Evolutionary conservation across 2,329 filamentous ascomycete genomes (phyloP), one percentile per base, ranked within the genome.

Genomic region (Ascosphaera apis): DNA sequence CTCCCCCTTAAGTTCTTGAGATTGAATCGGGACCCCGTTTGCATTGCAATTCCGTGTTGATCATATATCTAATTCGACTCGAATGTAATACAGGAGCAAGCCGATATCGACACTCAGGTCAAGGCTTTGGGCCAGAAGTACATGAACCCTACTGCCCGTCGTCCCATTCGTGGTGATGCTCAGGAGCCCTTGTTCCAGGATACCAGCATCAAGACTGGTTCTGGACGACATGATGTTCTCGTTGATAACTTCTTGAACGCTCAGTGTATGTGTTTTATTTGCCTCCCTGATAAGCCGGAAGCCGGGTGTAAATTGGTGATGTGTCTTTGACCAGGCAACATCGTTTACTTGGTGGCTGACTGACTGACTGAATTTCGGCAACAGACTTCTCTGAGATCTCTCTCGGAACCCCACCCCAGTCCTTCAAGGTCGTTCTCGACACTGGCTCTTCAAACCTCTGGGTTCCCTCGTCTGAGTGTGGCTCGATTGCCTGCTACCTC

Each of bases 391-490:
- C 86, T 47, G 83, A 93, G 59, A 93, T 98, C 56, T 69, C 72
- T 47, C 72, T 98, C 55, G 88, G 88, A 44, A 86, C 76, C 34
- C 88, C 88, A 45, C 76, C 88, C 23, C 88, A 98, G 65, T 68
- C 63, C 47, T 98, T 98, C 74, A 98, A 98, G 71, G 91, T 98
- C 46, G 78, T 98, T 44, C 76, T 98, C 44, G 88, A 98, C 58
- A 98, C 88, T 18, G 88, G 88, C 50, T 93, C 83, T 68, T 95
- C 88, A 56, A 98, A 98, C 67, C 71, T 98, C 43, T 98, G 91
- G 91, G 84, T 98, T 41, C 91, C 91, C 28, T 92, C 84, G 16
- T 66, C 71, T 39, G 67, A 82, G 53, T 98, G 91, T 59, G 75
- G 70, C 53, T 93, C 84, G 53, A 98, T 98, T 53, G 91, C 88